A percentile compares a stretch with the other conserved stretches of the same genome.
Conservation (phyloP, 176 grass and related monocot species). For the Bonia amplexicaulis region DNA sequence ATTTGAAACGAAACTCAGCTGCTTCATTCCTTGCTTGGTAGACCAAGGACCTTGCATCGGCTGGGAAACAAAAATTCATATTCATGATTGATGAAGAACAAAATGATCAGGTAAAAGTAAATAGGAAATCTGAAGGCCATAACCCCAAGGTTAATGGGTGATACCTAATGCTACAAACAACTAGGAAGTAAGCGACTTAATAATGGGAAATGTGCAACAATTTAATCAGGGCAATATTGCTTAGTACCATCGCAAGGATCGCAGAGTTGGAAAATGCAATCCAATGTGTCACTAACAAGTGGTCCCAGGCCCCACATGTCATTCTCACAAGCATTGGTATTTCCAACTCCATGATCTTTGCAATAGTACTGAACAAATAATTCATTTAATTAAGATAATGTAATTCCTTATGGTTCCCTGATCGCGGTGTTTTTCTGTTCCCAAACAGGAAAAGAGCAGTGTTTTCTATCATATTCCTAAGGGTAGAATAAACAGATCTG, state of each 20-base stretch:
- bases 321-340: no score
- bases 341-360: no score
- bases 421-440: background rate
- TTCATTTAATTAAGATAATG: background rate
- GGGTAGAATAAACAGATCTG: background rate
- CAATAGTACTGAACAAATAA: no score
- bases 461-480: background rate
- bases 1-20: conserved; percentile 97
- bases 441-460: background rate
- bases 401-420: background rate
- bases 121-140: background rate
- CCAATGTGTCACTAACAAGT: no score
- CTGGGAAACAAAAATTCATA: conserved; percentile 30
- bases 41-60: conserved; percentile 97
- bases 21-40: conserved; percentile 98
- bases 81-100: conserved; percentile 2
- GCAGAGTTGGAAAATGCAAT: no score
- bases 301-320: no score
- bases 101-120: background rate
- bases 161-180: conserved; percentile 7
- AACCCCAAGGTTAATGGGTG: background rate
- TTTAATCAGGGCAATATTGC: background rate
- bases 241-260: no score
- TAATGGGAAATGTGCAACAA: background rate
- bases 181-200: background rate